Evolutionary conservation across 2,329 filamentous ascomycete species (phyloP), one percentile per base, ranked within the genome.

Genomic region (Aspergillus sp.): DNA sequence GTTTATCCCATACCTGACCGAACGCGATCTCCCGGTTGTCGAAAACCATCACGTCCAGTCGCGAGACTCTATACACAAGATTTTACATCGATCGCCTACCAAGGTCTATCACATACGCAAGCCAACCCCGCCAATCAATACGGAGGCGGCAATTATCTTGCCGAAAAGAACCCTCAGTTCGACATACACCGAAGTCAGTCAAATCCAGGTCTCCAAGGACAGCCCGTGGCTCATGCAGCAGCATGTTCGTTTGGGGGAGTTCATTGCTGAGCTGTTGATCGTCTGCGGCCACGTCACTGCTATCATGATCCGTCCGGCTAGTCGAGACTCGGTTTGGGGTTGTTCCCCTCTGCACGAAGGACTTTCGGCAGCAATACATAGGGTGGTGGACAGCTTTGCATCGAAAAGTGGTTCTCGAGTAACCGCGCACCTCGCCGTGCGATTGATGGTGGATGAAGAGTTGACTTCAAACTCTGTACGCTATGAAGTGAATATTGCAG

Each of bases 351-450:
- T 78, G 0, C 74, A 82, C 7, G 84, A 83, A 0, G 73, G 78
- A 0, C 72, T 91, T 0, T 82, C 79, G 40, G 72, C 73, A 20
- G 82, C 83, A 1, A 89, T 92, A 82, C 79, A 88, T 0, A 75
- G 75, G 2, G 90, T 91, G 64, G 91, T 89, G 1, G 70, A 81
- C 54, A 75, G 72, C 11, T 86, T 88, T 54, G 84, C 84, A 0
- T 68, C 70, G 3, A 79, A 78, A 45, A 76, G 80, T 22, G 81
- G 82, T 1, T 53, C 71, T 13, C 65, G 69, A 3, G 76, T 89
- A 66, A 91, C 88, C 0, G 89, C 89, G 0, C 90, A 93, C 68
- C 70, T 92, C 33, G 87, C 83, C 17, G 87, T 93, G 54, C 86
- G 90, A 68, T 88, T 93, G 61, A 75, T 91, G 62, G 82, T 89